Evolutionary conservation across 140 eudicot genomes (phyloP), one percentile per base, ranked within the genome.

Genomic region (Cichorium intybus): DNA sequence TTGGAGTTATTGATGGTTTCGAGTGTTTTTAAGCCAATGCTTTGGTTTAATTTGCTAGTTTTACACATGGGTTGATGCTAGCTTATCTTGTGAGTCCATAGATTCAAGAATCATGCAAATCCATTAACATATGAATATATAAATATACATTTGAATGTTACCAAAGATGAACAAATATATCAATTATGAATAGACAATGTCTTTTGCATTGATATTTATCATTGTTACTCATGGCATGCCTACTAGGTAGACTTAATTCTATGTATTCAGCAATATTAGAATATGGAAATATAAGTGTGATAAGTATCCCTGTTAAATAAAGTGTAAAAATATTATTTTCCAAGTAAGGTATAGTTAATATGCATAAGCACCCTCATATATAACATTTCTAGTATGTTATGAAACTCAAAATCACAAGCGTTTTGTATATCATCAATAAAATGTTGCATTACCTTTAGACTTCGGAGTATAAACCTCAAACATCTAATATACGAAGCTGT

Each of bases 101-200:
- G 76, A 62, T 78, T 56, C 87, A 48, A 78, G 66, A 80, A 82
- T 75, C 53, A 3, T 27, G 26, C 0, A 64, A 80, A 80, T 74
- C 77, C 20, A 53, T 48, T 7, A 0, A 18, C 59, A 23, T 67
- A 50, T 82, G 79, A 8, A 28, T 55, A 26, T 71, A 55, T 3
- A 77, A 77, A 46, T 43, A 24, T 66, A 0, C 24, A 39, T 64
- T 56, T 37, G 23, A 77, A 75, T 27, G 37, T 15, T 24, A 53
- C 34, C 11, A 26, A 80, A 78, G 85, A 80, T 86, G 90, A 83
- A 86, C 95, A 83, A 39, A 11, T 29, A 21, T 51, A 0, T n/a
- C 1, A 23, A 16, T n/a, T 50, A n/a, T 28, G 11, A 26, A 21
- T 18, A 49, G 11, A 48, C 24, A 18, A 26, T 18, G 45, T 66